A percentile compares a stretch with the other conserved stretches of the same genome.
phyloP scores from a whole-genome alignment of 2,329 filamentous ascomycete genomes.

The Amauroascus verrucosus region DNA sequence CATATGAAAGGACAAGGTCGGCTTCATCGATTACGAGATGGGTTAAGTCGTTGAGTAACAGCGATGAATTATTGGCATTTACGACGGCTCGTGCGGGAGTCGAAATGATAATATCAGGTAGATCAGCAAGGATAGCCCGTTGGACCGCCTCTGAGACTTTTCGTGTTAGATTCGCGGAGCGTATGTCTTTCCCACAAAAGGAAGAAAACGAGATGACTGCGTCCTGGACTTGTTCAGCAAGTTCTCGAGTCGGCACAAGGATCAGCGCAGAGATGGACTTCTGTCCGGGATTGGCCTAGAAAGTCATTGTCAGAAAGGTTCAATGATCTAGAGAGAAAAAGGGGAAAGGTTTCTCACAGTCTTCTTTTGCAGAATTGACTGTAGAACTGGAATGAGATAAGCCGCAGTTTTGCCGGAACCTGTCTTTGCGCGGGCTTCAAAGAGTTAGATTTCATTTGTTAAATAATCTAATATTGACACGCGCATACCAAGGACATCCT shows the following conservation, averaged over 20 bases:
- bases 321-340: background rate
- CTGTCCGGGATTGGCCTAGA: slow-evolving; percentile 37
- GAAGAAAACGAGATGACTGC: slow-evolving; percentile 64
- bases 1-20: slow-evolving; percentile 85
- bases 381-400: slow-evolving; percentile 80
- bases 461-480: background rate
- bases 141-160: slow-evolving; percentile 85
- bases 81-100: slow-evolving; percentile 77
- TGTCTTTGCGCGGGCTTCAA: slow-evolving; percentile 74
- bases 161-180: slow-evolving; percentile 75
- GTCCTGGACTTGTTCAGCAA: slow-evolving; percentile 82
- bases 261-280: slow-evolving; percentile 64
- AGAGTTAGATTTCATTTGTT: background rate
- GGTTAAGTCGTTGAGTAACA: slow-evolving; percentile 60
- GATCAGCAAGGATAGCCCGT: slow-evolving; percentile 71
- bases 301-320: slow-evolving; percentile 51
- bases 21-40: slow-evolving; percentile 89
- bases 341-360: slow-evolving; percentile 39
- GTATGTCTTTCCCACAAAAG: slow-evolving; percentile 77
- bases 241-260: slow-evolving; percentile 85
- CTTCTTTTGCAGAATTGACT: slow-evolving; percentile 72
- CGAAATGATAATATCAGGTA: slow-evolving; percentile 79
- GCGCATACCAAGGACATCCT: slow-evolving; percentile 61
- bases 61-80: slow-evolving; percentile 61
- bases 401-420: slow-evolving; percentile 97